Conservation (phyloP, 2,329 filamentous ascomycete species). For the Penicillium fuscoglaucum region DNA sequence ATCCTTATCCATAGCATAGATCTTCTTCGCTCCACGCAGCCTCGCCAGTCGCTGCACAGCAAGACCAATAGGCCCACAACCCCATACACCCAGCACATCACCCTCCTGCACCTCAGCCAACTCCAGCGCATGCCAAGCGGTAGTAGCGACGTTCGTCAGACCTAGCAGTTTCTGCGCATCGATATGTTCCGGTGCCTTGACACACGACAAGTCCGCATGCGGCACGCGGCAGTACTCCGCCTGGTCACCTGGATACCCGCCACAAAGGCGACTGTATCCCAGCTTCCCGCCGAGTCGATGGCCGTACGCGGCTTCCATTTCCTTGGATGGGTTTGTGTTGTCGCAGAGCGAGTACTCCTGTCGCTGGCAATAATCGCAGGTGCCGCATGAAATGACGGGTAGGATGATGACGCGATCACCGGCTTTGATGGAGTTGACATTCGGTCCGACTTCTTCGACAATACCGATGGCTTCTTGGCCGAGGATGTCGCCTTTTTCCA, state of each 20-base stretch:
- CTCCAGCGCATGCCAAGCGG: conserved; percentile 38
- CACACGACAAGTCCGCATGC: conserved; percentile 35
- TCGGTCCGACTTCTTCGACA: conserved; percentile 29
- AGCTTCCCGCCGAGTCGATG: conserved; percentile 35
- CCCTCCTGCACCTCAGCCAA: conserved; percentile 33
- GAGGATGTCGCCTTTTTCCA: conserved; percentile 33
- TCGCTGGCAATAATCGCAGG: conserved; percentile 32
- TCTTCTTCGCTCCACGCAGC: conserved; percentile 32
- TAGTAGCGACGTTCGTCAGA: conserved; percentile 33
- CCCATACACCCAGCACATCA: conserved; percentile 36
- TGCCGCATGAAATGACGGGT: conserved; percentile 33
- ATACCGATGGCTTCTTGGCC: conserved; percentile 34
- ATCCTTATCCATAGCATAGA: conserved; percentile 39
- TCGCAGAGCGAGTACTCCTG: conserved; percentile 37
- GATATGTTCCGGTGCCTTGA: conserved; percentile 29
- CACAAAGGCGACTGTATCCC: conserved; percentile 35
- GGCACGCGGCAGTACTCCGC: conserved; percentile 40
- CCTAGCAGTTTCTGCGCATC: conserved; percentile 33
- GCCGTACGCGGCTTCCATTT: conserved; percentile 32
- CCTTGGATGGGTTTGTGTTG: conserved; percentile 30
- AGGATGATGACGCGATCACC: conserved; percentile 36
- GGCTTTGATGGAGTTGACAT: conserved; percentile 23
- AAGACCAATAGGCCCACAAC: conserved; percentile 35
- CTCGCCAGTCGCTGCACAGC: conserved; percentile 32
- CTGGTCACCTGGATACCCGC: conserved; percentile 39